Evolutionary conservation across 2,329 filamentous ascomycete genomes (phyloP), one percentile per base, ranked within the genome.

Genomic region (Ilyonectria destructans): DNA sequence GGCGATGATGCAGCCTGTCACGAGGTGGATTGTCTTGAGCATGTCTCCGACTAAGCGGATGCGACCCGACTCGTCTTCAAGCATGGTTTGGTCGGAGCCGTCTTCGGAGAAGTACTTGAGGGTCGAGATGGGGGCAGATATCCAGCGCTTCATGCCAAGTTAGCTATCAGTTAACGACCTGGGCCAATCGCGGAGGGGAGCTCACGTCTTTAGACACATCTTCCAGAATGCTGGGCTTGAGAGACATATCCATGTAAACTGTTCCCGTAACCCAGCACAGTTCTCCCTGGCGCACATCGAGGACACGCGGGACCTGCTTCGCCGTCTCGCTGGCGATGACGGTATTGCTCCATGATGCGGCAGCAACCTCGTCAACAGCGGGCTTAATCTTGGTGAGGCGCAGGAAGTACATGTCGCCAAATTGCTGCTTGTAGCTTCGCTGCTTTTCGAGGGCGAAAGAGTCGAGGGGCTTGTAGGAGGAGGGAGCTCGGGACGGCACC

Each of bases 331-430:
- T 93, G 7, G 89, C 93, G 72, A 98, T 91, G 78, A 92, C 88
- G 61, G 94, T 92, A 58, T 89, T 92, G 54, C 89, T 87, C 94
- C 96, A 99, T 7, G 92, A 90, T 37, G 91, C 90, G 17, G 84
- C 82, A 0, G 95, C 96, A 58, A 93, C 87, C 69, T 88, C 82
- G 75, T 97, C 93, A 0, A 97, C 93, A 1, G 89, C 88, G 10
- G 95, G 93, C 82, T 96, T 98, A 80, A 99, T 89, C 82, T 93
- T 93, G 43, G 94, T 90, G 26, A 99, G 88, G 13, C 96, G 93
- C 74, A 98, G 81, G 79, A 98, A 99, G 86, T 99, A 99, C 90
- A 98, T 96, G 82, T 99, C 96, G 70, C 93, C 94, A 88, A 93
- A 99, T 83, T 99, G 96, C 80, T 98, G 96, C 80, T 95, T 87